A percentile compares a stretch with the other conserved stretches of the same genome.
These are phyloP conservation scores for Teunomyces cretensis DNA, from an alignment of 805 yeast genomes.

Conservation along the genomic window DNA sequence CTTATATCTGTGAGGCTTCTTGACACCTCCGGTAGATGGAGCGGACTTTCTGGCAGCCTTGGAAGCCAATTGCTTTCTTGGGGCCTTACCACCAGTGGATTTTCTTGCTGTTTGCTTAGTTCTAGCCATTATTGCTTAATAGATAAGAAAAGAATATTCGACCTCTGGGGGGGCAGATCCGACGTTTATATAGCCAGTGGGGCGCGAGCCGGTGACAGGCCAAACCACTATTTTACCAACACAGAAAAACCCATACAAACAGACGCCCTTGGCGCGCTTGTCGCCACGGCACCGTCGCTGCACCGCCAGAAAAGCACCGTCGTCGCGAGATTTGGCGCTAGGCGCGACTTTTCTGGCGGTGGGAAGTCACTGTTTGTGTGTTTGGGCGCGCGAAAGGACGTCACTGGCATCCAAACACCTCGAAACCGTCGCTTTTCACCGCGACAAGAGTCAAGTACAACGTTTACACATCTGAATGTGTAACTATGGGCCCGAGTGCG, in stretches of 20 bases:
- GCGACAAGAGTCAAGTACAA: background rate
- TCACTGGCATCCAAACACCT: background rate
- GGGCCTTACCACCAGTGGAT: conserved; percentile 94
- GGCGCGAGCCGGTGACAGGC: background rate
- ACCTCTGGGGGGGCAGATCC: background rate
- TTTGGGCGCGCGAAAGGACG: background rate
- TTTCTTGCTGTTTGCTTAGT: conserved; percentile 94
- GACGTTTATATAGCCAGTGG: background rate
- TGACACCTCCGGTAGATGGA: conserved; percentile 90
- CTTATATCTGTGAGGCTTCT: conserved; percentile 94
- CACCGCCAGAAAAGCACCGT: background rate
- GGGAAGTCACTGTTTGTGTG: background rate
- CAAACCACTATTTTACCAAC: background rate
- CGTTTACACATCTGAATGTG: conserved; percentile 9
- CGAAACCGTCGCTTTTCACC: background rate
- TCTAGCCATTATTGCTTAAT: conserved; percentile 66
- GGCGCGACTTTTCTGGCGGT: conserved; percentile 5
- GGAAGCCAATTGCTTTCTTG: conserved; percentile 91
- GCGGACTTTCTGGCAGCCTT: conserved; percentile 94
- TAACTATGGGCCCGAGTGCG: conserved; percentile 1
- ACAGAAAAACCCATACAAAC: background rate
- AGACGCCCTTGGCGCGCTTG: background rate
- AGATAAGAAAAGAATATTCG: conserved; percentile 1
- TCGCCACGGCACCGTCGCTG: background rate
- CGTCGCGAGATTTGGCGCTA: background rate